Percentiles rank a stretch among this genome's conserved stretches.
phyloP scores from a whole-genome alignment of 176 grass and related monocot species.

The Eragrostis nindensis region DNA sequence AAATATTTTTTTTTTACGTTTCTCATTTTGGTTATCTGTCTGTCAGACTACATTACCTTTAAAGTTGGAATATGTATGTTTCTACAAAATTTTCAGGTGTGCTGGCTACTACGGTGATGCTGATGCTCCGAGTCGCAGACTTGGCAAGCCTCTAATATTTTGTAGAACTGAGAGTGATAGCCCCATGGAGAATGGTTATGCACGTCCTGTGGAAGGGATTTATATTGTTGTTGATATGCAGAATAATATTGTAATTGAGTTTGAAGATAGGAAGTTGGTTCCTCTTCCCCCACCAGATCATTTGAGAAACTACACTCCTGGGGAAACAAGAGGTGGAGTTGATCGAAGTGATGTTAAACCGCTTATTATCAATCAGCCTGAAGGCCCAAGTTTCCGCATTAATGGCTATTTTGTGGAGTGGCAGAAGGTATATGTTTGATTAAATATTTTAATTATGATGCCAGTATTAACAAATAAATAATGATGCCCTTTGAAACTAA shows the following conservation, averaged over 20 bases:
- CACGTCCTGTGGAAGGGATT: conserved; percentile 97
- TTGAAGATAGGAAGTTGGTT: conserved; percentile 96
- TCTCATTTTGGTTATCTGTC: background rate
- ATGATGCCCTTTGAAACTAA: background rate
- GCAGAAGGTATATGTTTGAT: conserved; percentile 76
- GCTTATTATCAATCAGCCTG: conserved; percentile 87
- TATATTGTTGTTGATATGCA: conserved; percentile 95
- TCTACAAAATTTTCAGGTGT: conserved; percentile 60
- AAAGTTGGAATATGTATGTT: conserved; percentile 14
- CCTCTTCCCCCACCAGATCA: conserved; percentile 91
- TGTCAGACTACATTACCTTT: conserved; percentile 6
- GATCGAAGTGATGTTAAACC: conserved; percentile 97
- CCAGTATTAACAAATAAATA: conserved; percentile 1
- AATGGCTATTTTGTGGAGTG: conserved; percentile 98
- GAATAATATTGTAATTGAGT: conserved; percentile 86
- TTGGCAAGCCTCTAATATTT: conserved; percentile 97
- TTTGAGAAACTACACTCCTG: conserved; percentile 96
- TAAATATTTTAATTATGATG: background rate
- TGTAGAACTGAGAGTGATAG: conserved; percentile 97
- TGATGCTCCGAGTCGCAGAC: conserved; percentile 88
- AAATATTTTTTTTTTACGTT: background rate
- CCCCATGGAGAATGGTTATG: conserved; percentile 99
- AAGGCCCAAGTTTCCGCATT: conserved; percentile 96
- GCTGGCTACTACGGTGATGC: conserved; percentile 84
- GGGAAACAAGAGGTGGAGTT: conserved; percentile 92